A percentile compares a stretch with the other conserved stretches of the same genome.
These are phyloP conservation scores for Cyathus striatus DNA, from an alignment of 768 basidiomycete genomes.

Conservation along the genomic window DNA sequence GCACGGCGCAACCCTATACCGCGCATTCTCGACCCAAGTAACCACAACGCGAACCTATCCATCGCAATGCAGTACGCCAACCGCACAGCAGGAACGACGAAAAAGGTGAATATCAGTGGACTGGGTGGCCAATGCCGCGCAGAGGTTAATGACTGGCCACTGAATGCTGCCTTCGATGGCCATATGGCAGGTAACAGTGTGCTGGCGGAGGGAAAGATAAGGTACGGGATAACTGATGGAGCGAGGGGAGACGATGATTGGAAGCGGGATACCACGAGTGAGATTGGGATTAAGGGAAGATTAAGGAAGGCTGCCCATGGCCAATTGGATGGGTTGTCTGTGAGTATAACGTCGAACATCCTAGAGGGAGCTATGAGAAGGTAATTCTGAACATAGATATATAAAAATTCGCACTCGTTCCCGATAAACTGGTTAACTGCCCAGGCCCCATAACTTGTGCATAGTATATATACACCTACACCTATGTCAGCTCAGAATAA, in stretches of 20 bases:
- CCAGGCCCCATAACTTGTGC: conserved; percentile 68
- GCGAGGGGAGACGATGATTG: conserved; percentile 26
- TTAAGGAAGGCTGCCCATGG: conserved; percentile 73
- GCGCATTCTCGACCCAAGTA: conserved; percentile 55
- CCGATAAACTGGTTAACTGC: conserved; percentile 70
- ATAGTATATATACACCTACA: conserved; percentile 37
- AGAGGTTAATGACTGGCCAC: too few species aligned
- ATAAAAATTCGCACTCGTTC: conserved; percentile 40
- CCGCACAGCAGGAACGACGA: conserved; percentile 36
- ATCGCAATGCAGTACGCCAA: too few species aligned
- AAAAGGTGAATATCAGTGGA: conserved; percentile 39
- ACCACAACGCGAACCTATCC: conserved; percentile 40
- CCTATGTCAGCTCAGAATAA: not conserved
- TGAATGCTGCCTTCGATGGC: too few species aligned
- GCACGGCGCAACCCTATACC: conserved; percentile 49
- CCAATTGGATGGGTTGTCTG: conserved; percentile 70
- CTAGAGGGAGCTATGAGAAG: conserved; percentile 20
- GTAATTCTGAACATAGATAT: not conserved
- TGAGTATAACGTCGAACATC: conserved; percentile 61
- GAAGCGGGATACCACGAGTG: conserved; percentile 60
- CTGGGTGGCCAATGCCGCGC: conserved; percentile 22
- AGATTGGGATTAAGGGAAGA: conserved; percentile 66
- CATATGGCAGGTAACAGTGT: conserved; percentile 22
- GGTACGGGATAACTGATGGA: conserved; percentile 38
- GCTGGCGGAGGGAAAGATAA: conserved; percentile 38